Percentiles rank a stretch among this genome's conserved stretches.
phyloP scores from a whole-genome alignment of 257 asterid genomes.

The Solanum verrucosum region DNA sequence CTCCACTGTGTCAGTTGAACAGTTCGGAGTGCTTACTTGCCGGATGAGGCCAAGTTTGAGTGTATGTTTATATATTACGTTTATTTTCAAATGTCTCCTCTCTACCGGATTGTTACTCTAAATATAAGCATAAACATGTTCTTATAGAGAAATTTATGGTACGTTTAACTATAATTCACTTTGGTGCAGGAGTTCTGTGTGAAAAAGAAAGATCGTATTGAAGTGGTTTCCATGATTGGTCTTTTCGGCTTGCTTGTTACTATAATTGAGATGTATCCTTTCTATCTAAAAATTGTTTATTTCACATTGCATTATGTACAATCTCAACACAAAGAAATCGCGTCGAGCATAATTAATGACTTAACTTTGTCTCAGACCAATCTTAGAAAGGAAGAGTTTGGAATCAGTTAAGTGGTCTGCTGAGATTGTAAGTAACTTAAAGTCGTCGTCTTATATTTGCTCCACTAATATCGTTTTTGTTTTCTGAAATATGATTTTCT shows the following conservation, averaged over 20 bases:
- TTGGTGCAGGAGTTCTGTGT: conserved; percentile 61
- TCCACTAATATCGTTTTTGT: not conserved
- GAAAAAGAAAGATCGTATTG: conserved; percentile 53
- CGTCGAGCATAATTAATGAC: not conserved
- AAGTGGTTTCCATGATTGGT: conserved; percentile 70
- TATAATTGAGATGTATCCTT: conserved; percentile 65
- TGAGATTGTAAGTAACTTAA: conserved; percentile 36
- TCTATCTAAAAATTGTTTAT: not conserved
- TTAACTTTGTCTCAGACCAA: conserved; percentile 23
- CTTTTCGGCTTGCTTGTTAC: conserved; percentile 61
- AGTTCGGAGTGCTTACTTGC: not conserved
- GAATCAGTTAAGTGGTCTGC: conserved; percentile 44
- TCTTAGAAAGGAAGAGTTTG: conserved; percentile 46
- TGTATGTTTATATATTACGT: not conserved
- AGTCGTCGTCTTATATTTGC: not conserved
- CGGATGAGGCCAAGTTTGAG: not conserved
- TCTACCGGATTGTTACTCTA: not conserved
- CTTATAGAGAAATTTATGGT: not conserved
- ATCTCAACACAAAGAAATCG: not conserved
- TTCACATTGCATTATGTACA: not conserved
- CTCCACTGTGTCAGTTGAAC: not conserved
- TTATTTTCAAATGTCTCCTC: not conserved
- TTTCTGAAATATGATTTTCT: not conserved
- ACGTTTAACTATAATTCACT: not conserved
- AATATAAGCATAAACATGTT: not conserved